A percentile compares a stretch with the other conserved stretches of the same genome.
Conservation (phyloP, 208 protist genomes). For the Kentomonas sorsogonicus region DNA sequence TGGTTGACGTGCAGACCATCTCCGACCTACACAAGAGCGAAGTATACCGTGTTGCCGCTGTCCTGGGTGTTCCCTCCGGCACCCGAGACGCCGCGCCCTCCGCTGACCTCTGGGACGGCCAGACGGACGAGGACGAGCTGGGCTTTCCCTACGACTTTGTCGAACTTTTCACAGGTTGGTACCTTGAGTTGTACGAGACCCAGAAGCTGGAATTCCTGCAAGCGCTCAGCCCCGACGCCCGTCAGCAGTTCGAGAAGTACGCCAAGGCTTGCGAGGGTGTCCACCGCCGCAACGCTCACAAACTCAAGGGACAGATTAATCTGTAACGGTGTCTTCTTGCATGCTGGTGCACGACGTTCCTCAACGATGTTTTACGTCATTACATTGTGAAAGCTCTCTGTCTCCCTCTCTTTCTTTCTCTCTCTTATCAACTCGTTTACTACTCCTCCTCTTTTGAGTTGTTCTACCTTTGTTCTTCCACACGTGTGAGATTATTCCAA, state of each 20-base stretch:
- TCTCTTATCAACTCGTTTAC: not conserved
- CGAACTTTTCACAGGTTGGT: constrained; percentile 91
- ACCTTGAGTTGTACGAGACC: constrained; percentile 48
- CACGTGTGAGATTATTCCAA: not conserved
- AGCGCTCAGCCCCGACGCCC: constrained; percentile 40
- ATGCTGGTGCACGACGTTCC: not conserved
- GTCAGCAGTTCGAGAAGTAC: constrained; percentile 73
- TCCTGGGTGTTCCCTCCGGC: constrained; percentile 72
- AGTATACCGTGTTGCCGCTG: constrained; percentile 79
- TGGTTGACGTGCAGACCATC: constrained; percentile 95
- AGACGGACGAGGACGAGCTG: constrained; percentile 96
- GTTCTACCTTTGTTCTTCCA: not conserved
- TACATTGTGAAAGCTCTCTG: not conserved
- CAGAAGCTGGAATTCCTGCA: constrained; percentile 42
- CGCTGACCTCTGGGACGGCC: constrained; percentile 94
- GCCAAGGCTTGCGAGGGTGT: constrained; percentile 61
- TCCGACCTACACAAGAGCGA: constrained; percentile 96
- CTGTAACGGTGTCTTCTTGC: constrained; percentile 23
- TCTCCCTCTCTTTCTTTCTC: constrained; percentile 5
- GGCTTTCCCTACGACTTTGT: constrained; percentile 96
- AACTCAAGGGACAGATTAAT: constrained; percentile 70
- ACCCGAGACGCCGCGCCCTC: constrained; percentile 86
- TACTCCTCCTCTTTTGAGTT: not conserved
- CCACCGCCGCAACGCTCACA: constrained; percentile 90
- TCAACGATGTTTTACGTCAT: not conserved